These are phyloP conservation scores for Pichia thaimueangensis DNA, from an alignment of 805 yeast genomes.

Conservation along the genomic window DNA sequence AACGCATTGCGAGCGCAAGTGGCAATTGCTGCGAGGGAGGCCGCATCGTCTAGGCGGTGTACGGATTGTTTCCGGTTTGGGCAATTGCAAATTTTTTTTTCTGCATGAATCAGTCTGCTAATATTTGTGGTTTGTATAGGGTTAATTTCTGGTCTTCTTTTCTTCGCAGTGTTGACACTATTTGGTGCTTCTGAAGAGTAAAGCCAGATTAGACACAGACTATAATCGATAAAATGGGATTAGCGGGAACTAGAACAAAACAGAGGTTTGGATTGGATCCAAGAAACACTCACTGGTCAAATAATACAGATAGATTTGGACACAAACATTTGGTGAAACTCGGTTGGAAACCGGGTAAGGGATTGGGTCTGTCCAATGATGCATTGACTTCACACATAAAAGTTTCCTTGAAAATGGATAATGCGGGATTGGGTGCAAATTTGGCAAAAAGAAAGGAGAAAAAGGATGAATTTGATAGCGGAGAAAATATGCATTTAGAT, in stretches of 20 bases:
- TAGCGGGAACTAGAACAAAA: constrained; percentile 73
- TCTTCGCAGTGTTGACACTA: too few relatives aligned
- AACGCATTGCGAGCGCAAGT: too few relatives aligned
- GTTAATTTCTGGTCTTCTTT: too few relatives aligned
- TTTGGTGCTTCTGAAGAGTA: too few relatives aligned
- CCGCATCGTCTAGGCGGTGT: too few relatives aligned
- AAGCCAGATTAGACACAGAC: too few relatives aligned
- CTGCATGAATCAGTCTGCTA: too few relatives aligned
- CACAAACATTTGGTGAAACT: constrained; percentile 72
- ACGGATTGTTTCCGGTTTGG: too few relatives aligned
- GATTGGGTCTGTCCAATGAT: constrained; percentile 66
- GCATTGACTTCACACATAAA: constrained; percentile 78
- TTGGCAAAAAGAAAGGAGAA: constrained; percentile 40
- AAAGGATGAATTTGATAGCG: constrained; percentile 66
- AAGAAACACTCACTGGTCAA: constrained; percentile 90
- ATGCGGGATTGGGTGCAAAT: constrained; percentile 84
- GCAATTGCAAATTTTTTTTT: too few relatives aligned
- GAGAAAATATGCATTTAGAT: constrained; percentile 86
- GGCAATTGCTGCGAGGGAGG: too few relatives aligned
- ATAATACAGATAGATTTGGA: constrained; percentile 77
- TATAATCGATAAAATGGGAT: too few relatives aligned
- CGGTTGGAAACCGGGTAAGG: constrained; percentile 93
- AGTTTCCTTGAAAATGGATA: constrained; percentile 76
- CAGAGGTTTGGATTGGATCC: constrained; percentile 91
- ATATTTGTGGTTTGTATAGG: too few relatives aligned